These are phyloP conservation scores for Candida silvatica DNA, from an alignment of 805 yeast genomes.

Conservation along the genomic window DNA sequence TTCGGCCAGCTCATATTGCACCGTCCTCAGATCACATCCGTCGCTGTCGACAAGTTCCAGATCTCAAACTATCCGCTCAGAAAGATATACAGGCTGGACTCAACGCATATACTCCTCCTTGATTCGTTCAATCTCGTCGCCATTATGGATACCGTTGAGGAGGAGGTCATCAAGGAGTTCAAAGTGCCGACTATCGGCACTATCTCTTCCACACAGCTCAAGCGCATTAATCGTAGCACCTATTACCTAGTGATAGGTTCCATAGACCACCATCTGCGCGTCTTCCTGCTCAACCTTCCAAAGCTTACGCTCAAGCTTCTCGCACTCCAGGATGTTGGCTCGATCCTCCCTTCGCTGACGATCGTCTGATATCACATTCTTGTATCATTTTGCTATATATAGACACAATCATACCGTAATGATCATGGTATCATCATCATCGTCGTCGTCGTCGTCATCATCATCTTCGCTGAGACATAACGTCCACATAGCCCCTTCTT, in stretches of 20 bases:
- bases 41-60: conserved; percentile 4
- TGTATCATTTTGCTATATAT: too few species aligned
- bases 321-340: conserved; percentile 1
- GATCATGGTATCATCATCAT: too few species aligned
- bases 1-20: conserved; percentile 5
- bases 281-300: conserved; percentile 4
- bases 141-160: conserved; percentile 6
- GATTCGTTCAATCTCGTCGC: conserved; percentile 12
- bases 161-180: conserved; percentile 6
- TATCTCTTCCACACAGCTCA: conserved; percentile 6
- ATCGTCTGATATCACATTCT: too few species aligned
- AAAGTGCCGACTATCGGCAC: conserved; percentile 8
- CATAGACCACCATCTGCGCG: conserved; percentile 6
- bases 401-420: too few species aligned
- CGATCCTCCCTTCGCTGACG: conserved; percentile 5
- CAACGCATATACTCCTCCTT: conserved; percentile 7
- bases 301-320: conserved; percentile 3
- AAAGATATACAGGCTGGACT: conserved; percentile 3
- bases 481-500: conserved; percentile 56
- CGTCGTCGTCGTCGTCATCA: too few species aligned
- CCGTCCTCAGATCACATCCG: conserved; percentile 3
- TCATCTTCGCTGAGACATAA: conserved; percentile 31
- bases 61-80: conserved; percentile 13
- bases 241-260: conserved; percentile 5
- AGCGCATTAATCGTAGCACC: neutral